Base-by-base conservation (phyloP, 805 yeast species). In the Lipomyces yamanashiensis region DNA sequence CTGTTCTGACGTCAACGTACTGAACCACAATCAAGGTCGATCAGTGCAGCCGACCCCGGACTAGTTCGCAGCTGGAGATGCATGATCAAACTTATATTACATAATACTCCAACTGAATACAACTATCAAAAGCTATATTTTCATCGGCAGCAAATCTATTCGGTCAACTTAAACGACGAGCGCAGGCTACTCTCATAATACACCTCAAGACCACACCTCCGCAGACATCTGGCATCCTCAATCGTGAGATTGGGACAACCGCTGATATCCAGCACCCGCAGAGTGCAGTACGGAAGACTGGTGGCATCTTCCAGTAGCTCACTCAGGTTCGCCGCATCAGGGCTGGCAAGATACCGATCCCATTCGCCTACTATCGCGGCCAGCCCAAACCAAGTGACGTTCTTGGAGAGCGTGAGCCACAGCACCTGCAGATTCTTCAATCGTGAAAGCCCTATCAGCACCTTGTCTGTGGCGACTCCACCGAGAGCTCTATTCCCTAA, bases 281-380 rank as follows among this genome's bases (percentile, higher is more conserved):
- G 23, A 17, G 45, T 17, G 13, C 45, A 39, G 37, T 58, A 51
- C 44, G 51, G 39, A 37, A 58, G 23, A 9, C 19, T n/a, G 6
- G 17, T 9, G 34, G 19, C 56, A 23, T 19, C 61, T 7, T 50
- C 21, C 28, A 58, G 19, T 51, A 58, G 56, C 37, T 50, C 56
- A 23, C 55, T 58, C 55, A 58, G 19, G 17, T 23, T 41, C 21
- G 21, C 3, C 21, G 45, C 56, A 19, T 43, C 37, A 34, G 61
- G 56, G 12, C 44, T 21, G 21, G 40, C 50, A 12, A 33, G 40
- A 45, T 44, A 51, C 34, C 61, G 55, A 15, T 23, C 44, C 39
- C 45, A 58, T 47, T 58, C 61, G 28, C 61, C 61, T n/a, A 58
- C 43, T 8, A 58, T 36, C 2, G 56, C 61, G 21, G 49, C 56